Evolutionary conservation across 345 rosid genomes (phyloP), one percentile per base, ranked within the genome.

Genomic region (Boechera retrofracta): DNA sequence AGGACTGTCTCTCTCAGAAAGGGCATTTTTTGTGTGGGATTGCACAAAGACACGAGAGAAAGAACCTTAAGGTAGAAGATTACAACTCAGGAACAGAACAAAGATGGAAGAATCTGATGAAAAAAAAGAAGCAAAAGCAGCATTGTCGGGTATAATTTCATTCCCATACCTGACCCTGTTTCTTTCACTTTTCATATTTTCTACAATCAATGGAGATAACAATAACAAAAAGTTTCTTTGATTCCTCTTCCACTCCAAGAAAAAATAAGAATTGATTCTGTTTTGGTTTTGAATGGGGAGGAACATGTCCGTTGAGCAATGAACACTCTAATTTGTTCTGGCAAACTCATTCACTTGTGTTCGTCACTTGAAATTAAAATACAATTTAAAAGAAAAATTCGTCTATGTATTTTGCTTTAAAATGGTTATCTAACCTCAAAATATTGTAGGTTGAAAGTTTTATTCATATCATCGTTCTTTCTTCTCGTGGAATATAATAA

Each of bases 121-220:
- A 11, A 0, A 42, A 62, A 64, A 18, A 0, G 24, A 53, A 64
- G 72, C 67, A 47, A 71, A 57, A 71, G 65, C 58, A 65, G 55
- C 15, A 56, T 48, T 77, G 76, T 77, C 72, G 76, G 72, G 67
- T 70, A 54, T 33, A 56, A 47, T 54, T 69, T 11, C 58, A 56
- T 76, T 61, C 74, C 60, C 58, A 26, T 59, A 64, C 38, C 39
- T 41, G 54, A 52, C 69, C 7, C 7, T 16, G 62, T 59, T 60
- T 60, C 53, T 42, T 65, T 65, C 57, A 57, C 72, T 75, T 58
- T 67, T 44, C 35, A 44, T 54, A 10, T 9, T 21, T 13, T 29
- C 24, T 26, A 16, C 26, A 7, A 67, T 69, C 63, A 39, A 26
- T 15, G n/a, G 28, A 69, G 39, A 44, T 4, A 13, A 44, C n/a